phyloP scores from a whole-genome alignment of 1,284 basidiomycete species.

The Leccinum laetum region DNA sequence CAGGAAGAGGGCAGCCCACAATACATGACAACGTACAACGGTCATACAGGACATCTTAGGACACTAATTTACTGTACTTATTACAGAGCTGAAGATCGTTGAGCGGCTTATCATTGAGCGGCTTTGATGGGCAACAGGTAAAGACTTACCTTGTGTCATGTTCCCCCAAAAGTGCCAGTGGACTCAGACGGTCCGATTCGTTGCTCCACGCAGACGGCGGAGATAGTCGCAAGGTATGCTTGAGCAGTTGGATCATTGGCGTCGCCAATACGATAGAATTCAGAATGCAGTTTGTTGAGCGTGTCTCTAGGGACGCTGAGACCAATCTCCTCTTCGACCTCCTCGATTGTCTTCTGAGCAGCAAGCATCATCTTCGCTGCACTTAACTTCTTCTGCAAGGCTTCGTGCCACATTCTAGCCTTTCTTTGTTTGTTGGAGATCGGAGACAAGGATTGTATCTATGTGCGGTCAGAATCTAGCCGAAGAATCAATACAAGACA shows the following conservation, averaged over 20 bases:
- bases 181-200: neutral
- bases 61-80: neutral
- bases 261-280: constrained; percentile 1
- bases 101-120: neutral
- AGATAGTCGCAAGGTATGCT: neutral
- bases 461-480: neutral
- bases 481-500: neutral
- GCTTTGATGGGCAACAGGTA: neutral
- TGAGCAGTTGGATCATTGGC: neutral
- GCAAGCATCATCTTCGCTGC: constrained; percentile 3
- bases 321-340: constrained; percentile 3
- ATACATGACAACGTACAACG: neutral
- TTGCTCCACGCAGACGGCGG: neutral
- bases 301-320: neutral
- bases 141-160: neutral
- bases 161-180: neutral
- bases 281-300: neutral
- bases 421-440: constrained; percentile 6
- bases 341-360: constrained; percentile 1
- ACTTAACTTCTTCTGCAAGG: constrained; percentile 1
- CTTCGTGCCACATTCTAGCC: constrained; percentile 2
- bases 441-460: neutral
- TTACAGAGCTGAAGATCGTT: neutral
- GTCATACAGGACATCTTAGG: neutral
- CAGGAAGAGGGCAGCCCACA: neutral